Conservation (phyloP, 2,329 filamentous ascomycete genomes). For the Rhynchosporium graminicola region DNA sequence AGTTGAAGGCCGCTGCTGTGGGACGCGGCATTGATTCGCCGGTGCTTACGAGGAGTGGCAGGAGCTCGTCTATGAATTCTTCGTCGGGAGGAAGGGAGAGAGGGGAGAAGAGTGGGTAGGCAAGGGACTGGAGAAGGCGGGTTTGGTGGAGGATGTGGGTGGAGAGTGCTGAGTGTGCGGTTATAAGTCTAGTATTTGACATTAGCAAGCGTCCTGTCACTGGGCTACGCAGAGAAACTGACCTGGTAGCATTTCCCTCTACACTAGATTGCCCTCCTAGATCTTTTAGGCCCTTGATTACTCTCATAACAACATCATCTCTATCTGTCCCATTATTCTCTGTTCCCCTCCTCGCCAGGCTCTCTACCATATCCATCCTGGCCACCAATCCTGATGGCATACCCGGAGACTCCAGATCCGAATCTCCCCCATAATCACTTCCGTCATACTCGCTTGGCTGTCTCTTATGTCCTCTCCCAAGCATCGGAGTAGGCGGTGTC, state of each 20-base stretch:
- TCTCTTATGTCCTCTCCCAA: conserved; percentile 48
- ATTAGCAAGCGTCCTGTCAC: neutral
- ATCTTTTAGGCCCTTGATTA: conserved; percentile 69
- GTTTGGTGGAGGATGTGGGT: conserved; percentile 76
- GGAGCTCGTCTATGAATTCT: conserved; percentile 67
- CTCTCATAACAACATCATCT: conserved; percentile 67
- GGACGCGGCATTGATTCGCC: conserved; percentile 67
- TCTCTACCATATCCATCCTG: conserved; percentile 72
- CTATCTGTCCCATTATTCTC: conserved; percentile 65
- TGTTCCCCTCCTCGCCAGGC: conserved; percentile 64
- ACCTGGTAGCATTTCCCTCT: conserved; percentile 73
- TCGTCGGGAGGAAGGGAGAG: conserved; percentile 62
- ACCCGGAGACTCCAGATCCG: conserved; percentile 67
- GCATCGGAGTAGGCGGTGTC: conserved; percentile 26
- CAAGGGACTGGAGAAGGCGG: conserved; percentile 71
- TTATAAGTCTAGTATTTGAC: conserved; percentile 60
- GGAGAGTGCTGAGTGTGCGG: conserved; percentile 71
- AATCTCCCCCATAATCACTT: conserved; percentile 73
- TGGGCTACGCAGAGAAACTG: conserved; percentile 32
- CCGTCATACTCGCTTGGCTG: conserved; percentile 66
- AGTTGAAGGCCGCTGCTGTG: conserved; percentile 62
- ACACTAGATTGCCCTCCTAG: conserved; percentile 72
- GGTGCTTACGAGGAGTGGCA: conserved; percentile 66
- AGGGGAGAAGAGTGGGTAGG: conserved; percentile 70
- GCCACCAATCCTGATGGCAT: conserved; percentile 67